Evolutionary conservation across 257 asterid genomes (phyloP).

Genomic region (Knoxia roxburghii): DNA sequence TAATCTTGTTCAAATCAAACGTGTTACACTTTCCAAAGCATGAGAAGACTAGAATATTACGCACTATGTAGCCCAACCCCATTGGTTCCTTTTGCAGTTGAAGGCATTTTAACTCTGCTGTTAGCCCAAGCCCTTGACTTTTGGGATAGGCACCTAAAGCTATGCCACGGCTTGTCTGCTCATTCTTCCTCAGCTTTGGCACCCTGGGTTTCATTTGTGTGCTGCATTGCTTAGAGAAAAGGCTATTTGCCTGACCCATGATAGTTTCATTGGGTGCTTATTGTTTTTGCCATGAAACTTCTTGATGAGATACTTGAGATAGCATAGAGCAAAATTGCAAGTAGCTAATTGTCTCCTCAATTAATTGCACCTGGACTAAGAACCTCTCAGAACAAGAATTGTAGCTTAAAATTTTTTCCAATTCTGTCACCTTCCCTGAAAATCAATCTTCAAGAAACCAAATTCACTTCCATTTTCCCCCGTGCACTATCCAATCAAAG

Average conservation of each 20-base stretch:
- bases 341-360: background rate
- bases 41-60: background rate
- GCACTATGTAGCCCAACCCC: background rate
- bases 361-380: background rate
- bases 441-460: background rate
- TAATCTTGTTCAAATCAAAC: background rate
- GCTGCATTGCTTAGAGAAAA: background rate
- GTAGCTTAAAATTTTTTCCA: background rate
- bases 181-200: background rate
- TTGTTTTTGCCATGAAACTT: background rate
- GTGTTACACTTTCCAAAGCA: background rate
- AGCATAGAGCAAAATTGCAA: background rate
- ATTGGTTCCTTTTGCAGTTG: background rate
- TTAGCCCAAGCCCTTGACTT: too few relatives aligned
- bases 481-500: background rate
- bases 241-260: background rate
- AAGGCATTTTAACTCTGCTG: background rate
- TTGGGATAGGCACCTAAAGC: too few relatives aligned
- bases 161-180: too few relatives aligned
- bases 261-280: background rate
- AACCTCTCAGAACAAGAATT: background rate
- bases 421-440: background rate
- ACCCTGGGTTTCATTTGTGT: background rate
- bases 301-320: conserved; percentile 1
- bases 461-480: background rate